Evolutionary conservation across 345 rosid species (phyloP), one percentile per base, ranked within the genome.

Genomic region (Eucalyptus sideroxylon): DNA sequence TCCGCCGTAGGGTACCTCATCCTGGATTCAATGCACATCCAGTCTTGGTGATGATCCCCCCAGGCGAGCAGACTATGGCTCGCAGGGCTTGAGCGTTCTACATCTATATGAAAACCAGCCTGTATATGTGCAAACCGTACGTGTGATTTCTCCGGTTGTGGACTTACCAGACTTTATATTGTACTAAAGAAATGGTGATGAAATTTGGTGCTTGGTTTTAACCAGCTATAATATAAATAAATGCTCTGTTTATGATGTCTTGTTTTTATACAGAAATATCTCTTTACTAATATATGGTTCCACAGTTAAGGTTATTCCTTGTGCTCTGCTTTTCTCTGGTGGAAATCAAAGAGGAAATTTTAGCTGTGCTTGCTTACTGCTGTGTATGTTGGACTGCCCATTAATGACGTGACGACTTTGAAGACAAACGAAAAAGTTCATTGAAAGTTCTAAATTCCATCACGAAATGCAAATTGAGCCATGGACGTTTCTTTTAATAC

Each of bases 21-120:
- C 99, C 99, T 0, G 99, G 98, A 59, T 96, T 97, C 94, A 94
- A 92, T 86, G 93, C 96, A 87, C 97, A 93, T 85, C 93, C 98
- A 34, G 93, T 96, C 40, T 87, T 95, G 90, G 97, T 93, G 45
- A 95, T 96, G 96, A 89, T 94, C 87, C 98, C 99, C 16, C 99
- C 99, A 0, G 92, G 90, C 9, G 96, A 93, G 89, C 99, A 97
- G 91, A 89, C 96, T 89, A 98, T 96, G 99, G 98, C 93, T 53
- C 96, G 97, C 55, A 89, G 89, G 31, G 94, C 93, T 90, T 94
- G 89, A 93, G 87, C 59, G 69, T 34, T 23, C 88, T 86, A 86
- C 88, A 86, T 86, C 85, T 77, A 37, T 77, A 11, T 77, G 85
- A 40, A 77, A 77, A 77, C 85, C 47, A 77, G 30, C 85, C 85